phyloP scores from a whole-genome alignment of 2,329 filamentous ascomycete genomes.

The Ophiocordyceps camponoti-saundersi region DNA sequence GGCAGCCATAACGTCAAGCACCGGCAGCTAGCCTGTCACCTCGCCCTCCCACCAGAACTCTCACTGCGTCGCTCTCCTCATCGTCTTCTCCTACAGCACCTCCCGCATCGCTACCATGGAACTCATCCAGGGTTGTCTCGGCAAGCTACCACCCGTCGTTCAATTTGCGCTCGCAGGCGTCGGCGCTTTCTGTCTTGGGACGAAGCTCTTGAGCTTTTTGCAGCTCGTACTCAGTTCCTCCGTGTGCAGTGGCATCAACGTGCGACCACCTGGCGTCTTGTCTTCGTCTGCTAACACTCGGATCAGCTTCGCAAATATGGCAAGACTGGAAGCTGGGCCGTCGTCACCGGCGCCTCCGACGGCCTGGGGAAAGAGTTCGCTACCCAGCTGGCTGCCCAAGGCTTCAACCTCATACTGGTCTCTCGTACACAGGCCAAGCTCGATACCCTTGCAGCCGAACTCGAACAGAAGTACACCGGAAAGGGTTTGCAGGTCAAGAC shows the following conservation, averaged over 20 bases:
- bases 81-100: neutral
- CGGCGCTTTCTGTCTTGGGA: slow-evolving; percentile 41
- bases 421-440: slow-evolving; percentile 94
- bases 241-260: slow-evolving; percentile 45
- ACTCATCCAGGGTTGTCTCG: slow-evolving; percentile 9
- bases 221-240: slow-evolving; percentile 51
- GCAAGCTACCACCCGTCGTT: slow-evolving; percentile 14
- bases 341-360: slow-evolving; percentile 90
- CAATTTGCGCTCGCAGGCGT: slow-evolving; percentile 31
- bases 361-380: slow-evolving; percentile 95
- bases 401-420: slow-evolving; percentile 88
- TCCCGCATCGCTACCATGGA: slow-evolving; percentile 10
- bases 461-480: slow-evolving; percentile 50
- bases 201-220: slow-evolving; percentile 39
- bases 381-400: slow-evolving; percentile 71
- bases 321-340: slow-evolving; percentile 80
- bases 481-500: slow-evolving; percentile 52
- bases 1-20: neutral
- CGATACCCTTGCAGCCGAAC: slow-evolving; percentile 55
- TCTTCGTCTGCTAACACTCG: neutral
- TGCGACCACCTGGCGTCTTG: slow-evolving; percentile 18
- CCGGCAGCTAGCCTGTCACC: no score
- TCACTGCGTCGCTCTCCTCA: neutral
- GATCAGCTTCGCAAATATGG: slow-evolving; percentile 73
- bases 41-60: neutral